Conservation (phyloP, 129 eudicot species). For the Deinandra increscens region DNA sequence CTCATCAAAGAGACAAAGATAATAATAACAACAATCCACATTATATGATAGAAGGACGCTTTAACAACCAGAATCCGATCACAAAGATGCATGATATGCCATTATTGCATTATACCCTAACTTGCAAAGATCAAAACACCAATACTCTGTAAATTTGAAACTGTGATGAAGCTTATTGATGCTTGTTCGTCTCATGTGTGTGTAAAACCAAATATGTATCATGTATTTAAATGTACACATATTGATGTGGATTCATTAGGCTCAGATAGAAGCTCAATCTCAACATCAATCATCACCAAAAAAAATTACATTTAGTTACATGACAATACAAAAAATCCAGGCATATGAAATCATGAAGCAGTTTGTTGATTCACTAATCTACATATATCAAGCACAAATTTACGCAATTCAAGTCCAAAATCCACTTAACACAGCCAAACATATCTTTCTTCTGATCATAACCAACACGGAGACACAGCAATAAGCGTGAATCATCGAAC, state of each 20-base stretch:
- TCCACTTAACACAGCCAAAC: neutral
- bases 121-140: neutral
- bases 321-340: neutral
- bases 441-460: constrained; percentile 12
- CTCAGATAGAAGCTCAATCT: neutral
- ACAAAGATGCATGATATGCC: neutral
- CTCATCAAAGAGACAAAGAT: too few relatives aligned
- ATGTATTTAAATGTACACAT: neutral
- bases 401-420: neutral
- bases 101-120: neutral
- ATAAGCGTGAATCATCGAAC: constrained; percentile 18
- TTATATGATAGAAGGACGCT: neutral
- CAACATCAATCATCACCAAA: neutral
- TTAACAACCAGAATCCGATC: neutral
- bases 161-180: neutral
- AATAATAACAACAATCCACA: neutral
- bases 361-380: constrained; percentile 6
- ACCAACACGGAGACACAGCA: neutral
- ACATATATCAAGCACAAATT: neutral
- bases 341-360: neutral
- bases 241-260: neutral
- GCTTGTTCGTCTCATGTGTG: neutral
- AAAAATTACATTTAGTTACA: neutral
- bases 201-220: neutral
- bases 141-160: neutral